Conservation (phyloP, 2,329 filamentous ascomycete genomes). For the Gyromitra esculenta region DNA sequence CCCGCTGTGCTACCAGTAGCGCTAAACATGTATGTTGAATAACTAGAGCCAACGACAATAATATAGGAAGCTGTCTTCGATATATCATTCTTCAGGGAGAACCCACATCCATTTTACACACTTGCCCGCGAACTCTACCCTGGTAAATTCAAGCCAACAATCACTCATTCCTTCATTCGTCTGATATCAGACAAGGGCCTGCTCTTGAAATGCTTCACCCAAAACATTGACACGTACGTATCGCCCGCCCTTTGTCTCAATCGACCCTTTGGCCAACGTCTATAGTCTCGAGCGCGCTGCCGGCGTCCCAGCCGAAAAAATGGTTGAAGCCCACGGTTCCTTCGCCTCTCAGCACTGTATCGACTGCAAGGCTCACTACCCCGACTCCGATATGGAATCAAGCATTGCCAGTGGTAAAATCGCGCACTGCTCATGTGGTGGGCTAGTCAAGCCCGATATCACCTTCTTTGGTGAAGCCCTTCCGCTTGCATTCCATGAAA, state of each 20-base stretch:
- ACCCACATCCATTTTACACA: conserved; percentile 90
- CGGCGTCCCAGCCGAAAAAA: conserved; percentile 80
- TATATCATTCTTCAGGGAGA: conserved; percentile 83
- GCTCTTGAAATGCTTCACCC: conserved; percentile 88
- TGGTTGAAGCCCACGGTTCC: conserved; percentile 94
- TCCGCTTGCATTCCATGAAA: conserved; percentile 72
- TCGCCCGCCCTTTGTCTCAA: neutral
- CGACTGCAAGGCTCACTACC: conserved; percentile 79
- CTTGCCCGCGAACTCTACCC: conserved; percentile 93
- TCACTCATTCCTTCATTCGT: conserved; percentile 88
- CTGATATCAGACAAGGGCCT: conserved; percentile 81
- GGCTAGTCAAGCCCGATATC: conserved; percentile 91
- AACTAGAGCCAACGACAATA: conserved; percentile 30
- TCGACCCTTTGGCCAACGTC: neutral
- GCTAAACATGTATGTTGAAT: conserved; percentile 42
- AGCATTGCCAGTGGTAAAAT: conserved; percentile 74
- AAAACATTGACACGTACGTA: conserved; percentile 79
- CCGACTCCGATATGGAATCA: conserved; percentile 76
- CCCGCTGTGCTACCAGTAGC: neutral
- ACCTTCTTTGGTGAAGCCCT: conserved; percentile 89
- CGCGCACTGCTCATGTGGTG: conserved; percentile 78
- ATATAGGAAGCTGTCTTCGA: conserved; percentile 85
- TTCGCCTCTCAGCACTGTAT: conserved; percentile 93
- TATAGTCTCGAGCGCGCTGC: conserved; percentile 83
- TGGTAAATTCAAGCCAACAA: conserved; percentile 84